Base-by-base conservation (phyloP, 139 green algal species). In the Trebouxia sp. region DNA sequence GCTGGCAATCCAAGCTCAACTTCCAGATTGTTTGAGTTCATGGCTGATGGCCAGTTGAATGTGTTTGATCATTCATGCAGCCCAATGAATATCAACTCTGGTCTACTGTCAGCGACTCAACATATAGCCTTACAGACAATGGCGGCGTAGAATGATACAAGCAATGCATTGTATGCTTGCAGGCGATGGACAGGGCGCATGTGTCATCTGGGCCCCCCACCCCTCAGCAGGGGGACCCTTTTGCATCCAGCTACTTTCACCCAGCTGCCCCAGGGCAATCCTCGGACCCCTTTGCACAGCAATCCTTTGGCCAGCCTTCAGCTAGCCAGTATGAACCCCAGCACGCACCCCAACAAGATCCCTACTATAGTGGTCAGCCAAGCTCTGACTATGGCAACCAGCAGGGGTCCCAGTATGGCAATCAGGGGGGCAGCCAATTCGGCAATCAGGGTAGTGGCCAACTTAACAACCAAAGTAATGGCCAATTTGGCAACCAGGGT, bases 241-340 rank as follows among this genome's bases (percentile, higher is more conserved):
- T 72, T 72, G 62, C 62, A 30, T 45, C 62, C 14, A 72, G 62
- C 62, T 77, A 53, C 43, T 20, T 56, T 17, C 41, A 41, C 69
- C 69, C 69, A n/a, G 37, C 39, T 39, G 26, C 28, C 26, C 41
- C 41, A 77, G 6, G 38, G 7, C 65, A 75, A 22, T 15, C 65
- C 50, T 28, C 1, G 20, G 26, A 22, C 50, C 32, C 37, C 65
- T 30, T 74, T 42, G 14, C n/a, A n/a, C n/a, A n/a, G n/a, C n/a
- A n/a, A n/a, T 45, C 65, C 65, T 75, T 43, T 32, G 20, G 8
- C 37, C 37, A 45, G 65, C 65, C 65, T n/a, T 47, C 32, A 24
- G 28, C 14, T 74, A 35, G 32, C 17, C 37, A 74, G 14, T 32
- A 28, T 12, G 42, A 28, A 24, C 35, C 26, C 28, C 20, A 17